phyloP scores from a whole-genome alignment of 2,329 filamentous ascomycete species.

The Colletotrichum sp. region DNA sequence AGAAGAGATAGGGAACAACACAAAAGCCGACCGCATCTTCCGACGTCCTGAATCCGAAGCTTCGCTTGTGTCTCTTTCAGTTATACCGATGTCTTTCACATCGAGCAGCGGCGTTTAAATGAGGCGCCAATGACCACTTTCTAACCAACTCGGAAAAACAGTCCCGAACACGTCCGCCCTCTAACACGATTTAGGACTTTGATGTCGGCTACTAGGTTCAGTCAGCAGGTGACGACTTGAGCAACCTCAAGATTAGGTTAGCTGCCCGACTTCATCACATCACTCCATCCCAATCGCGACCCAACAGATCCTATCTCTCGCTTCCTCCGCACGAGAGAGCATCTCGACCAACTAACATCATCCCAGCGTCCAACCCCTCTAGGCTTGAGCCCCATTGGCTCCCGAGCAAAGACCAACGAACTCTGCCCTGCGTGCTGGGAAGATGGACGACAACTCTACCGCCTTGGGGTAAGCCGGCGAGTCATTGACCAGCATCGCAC shows the following conservation, averaged over 20 bases:
- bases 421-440: neutral
- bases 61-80: too few species aligned
- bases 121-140: rapidly evolving
- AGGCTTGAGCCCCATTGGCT: neutral
- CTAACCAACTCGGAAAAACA: neutral
- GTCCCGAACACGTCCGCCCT: neutral
- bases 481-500: neutral
- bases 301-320: neutral
- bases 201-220: neutral
- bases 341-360: neutral
- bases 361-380: neutral
- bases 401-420: neutral
- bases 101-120: neutral
- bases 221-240: neutral
- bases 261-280: neutral
- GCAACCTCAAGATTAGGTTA: neutral
- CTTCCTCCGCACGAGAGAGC: neutral
- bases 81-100: too few species aligned
- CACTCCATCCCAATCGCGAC: neutral
- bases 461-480: neutral
- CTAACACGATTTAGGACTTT: neutral
- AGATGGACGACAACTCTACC: neutral
- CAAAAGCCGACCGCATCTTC: neutral
- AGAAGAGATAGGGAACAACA: too few species aligned
- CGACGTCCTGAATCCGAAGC: neutral